Conservation (phyloP, 176 grass and related monocot genomes). For the Cenchrus purpureus region DNA sequence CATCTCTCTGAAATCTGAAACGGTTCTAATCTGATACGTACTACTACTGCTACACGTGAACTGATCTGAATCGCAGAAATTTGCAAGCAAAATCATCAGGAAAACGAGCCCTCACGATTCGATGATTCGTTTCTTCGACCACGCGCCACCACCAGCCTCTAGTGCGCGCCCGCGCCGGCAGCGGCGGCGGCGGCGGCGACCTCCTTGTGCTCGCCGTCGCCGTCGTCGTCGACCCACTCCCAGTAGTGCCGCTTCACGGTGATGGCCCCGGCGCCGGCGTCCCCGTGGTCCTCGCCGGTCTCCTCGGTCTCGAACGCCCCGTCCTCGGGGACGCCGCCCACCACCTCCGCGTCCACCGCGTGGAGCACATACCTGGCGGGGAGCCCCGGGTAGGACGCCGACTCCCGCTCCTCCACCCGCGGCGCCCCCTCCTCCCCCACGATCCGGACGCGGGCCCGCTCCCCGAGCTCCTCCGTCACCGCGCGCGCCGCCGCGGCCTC, state of each 20-base stretch:
- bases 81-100: background rate
- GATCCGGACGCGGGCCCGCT: constrained; percentile 55
- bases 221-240: constrained; percentile 45
- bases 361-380: constrained; percentile 74
- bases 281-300: constrained; percentile 57
- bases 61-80: background rate
- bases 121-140: too few species aligned
- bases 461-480: constrained; percentile 76
- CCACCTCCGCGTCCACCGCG: constrained; percentile 67
- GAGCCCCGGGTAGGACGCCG: constrained; percentile 73
- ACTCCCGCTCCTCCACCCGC: constrained; percentile 77
- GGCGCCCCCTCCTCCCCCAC: constrained; percentile 38
- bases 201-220: background rate
- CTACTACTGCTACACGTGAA: background rate
- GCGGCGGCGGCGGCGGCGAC: constrained; percentile 2
- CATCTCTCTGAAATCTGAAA: too few species aligned
- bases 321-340: constrained; percentile 64
- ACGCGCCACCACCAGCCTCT: background rate
- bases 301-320: constrained; percentile 89
- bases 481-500: constrained; percentile 67
- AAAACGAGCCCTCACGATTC: too few species aligned
- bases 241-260: constrained; percentile 61
- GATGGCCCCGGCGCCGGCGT: constrained; percentile 32
- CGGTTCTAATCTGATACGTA: too few species aligned
- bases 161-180: background rate